Base-by-base conservation (phyloP, 2,329 filamentous ascomycete species). In the Colletotrichum viniferum region DNA sequence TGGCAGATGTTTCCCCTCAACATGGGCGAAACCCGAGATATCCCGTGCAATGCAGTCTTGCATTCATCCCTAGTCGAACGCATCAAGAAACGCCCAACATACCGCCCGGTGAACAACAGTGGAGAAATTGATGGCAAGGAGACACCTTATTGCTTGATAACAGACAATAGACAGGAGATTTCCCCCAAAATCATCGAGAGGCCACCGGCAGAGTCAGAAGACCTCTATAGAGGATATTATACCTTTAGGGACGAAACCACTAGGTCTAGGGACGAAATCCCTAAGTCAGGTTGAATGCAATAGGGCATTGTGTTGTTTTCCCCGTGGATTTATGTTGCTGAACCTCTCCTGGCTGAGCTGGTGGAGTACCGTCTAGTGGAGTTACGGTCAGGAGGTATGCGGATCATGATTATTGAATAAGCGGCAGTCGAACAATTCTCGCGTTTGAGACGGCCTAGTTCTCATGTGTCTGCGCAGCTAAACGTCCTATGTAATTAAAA, bases 1-100 rank as follows among this genome's bases (percentile, higher is more conserved):
- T 80, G 84, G n/a, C 76, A 82, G 7, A 81, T 82, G 38, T 85
- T 83, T 66, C 84, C 84, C 6, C 83, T 84, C 55, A 86, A 86
- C 78, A 78, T 38, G n/a, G 85, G 84, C 18, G 75, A 77, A 3
- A 74, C 81, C 7, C 83, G 85, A 10, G 85, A 86, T 43, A 86
- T 86, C 21, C 85, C 85, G 0, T 75, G 73, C 7, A 81, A 85
- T 38, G 85, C 85, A 2, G 82, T 83, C 2, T 68, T 86, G 0
- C 85, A 86, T 56, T 82, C 83, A 60, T 85, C 83, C 6, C n/a
- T 75, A 84, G 7, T 26, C 82, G 43, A 52, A 0, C 43, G 43
- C 2, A 52, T 52, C n/a, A 52, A 52, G 43, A 3, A 3, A 4
- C 43, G 43, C 43, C 43, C 43, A 4, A 52, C n/a, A 2, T 52